These are phyloP conservation scores for Kwoniella mangroviensis DNA, from an alignment of 768 basidiomycete genomes.

Conservation along the genomic window DNA sequence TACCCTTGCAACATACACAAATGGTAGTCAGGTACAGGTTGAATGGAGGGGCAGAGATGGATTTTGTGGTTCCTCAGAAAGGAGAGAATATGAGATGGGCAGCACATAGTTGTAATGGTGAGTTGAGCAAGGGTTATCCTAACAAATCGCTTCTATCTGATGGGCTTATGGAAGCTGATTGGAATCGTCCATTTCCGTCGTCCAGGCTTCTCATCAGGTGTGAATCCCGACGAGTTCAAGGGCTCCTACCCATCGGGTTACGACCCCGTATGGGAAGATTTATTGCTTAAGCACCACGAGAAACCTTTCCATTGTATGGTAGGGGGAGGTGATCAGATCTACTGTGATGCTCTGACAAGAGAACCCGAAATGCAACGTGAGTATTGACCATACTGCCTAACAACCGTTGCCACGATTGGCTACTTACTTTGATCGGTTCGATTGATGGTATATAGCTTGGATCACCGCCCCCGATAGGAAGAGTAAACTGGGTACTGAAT, in stretches of 20 bases:
- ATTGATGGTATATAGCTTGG: slow-evolving; percentile 64
- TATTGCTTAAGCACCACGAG: slow-evolving; percentile 79
- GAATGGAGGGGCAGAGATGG: slow-evolving; percentile 75
- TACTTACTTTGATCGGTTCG: no score
- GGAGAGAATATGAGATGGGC: slow-evolving; percentile 90
- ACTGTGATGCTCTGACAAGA: slow-evolving; percentile 69
- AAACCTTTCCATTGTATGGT: slow-evolving; percentile 87
- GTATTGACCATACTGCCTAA: slow-evolving; percentile 9
- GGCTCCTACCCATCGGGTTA: slow-evolving; percentile 76
- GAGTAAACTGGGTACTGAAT: slow-evolving; percentile 65
- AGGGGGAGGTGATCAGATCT: slow-evolving; percentile 92
- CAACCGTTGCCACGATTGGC: no score
- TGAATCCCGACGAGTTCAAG: slow-evolving; percentile 82
- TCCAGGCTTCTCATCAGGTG: slow-evolving; percentile 66
- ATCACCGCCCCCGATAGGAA: slow-evolving; percentile 66
- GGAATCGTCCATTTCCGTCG: no score
- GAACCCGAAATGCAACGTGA: slow-evolving; percentile 63
- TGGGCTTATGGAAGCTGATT: no score
- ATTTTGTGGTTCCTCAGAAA: slow-evolving; percentile 81
- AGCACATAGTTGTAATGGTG: slow-evolving; percentile 63
- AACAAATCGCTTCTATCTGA: no score
- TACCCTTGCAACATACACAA: slow-evolving; percentile 74
- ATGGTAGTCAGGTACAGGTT: slow-evolving; percentile 79
- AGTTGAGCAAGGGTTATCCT: no score
- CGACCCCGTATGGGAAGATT: slow-evolving; percentile 91